Percentiles rank a stretch among this genome's conserved stretches.
phyloP scores from a whole-genome alignment of 257 asterid species.

The Ocimum tenuiflorum region DNA sequence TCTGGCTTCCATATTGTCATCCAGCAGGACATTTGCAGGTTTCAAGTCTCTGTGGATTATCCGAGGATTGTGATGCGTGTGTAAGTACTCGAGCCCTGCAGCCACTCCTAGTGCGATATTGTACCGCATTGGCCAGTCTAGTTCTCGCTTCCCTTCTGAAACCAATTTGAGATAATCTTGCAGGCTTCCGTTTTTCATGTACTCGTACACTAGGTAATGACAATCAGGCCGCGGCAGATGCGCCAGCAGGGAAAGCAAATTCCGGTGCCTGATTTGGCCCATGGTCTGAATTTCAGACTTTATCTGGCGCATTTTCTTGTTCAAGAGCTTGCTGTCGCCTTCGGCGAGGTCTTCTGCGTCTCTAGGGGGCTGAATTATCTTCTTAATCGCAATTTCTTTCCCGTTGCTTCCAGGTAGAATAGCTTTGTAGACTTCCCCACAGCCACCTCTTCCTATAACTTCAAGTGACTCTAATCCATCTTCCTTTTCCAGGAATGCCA shows the following conservation, averaged over 20 bases:
- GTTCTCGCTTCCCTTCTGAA: conserved; percentile 36
- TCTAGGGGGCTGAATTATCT: conserved; percentile 45
- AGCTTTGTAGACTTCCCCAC: conserved; percentile 82
- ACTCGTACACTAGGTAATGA: conserved; percentile 77
- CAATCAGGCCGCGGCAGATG: conserved; percentile 70
- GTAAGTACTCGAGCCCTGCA: conserved; percentile 87
- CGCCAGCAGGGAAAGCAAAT: conserved; percentile 71
- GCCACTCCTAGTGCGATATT: conserved; percentile 76
- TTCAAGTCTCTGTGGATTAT: conserved; percentile 84
- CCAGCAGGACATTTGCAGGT: conserved; percentile 81
- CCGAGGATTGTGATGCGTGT: conserved; percentile 52
- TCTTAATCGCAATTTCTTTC: conserved; percentile 71
- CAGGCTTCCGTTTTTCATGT: conserved; percentile 86
- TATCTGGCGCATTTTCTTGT: conserved; percentile 74
- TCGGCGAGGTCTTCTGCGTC: conserved; percentile 55
- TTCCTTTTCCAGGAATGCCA: conserved; percentile 68
- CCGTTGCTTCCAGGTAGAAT: conserved; percentile 71
- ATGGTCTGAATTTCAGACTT: conserved; percentile 80
- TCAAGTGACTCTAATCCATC: conserved; percentile 55
- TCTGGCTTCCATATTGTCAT: conserved; percentile 89
- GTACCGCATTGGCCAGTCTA: conserved; percentile 62
- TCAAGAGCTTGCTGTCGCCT: conserved; percentile 64
- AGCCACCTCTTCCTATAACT: conserved; percentile 74
- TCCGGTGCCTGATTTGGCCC: conserved; percentile 80
- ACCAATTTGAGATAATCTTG: conserved; percentile 53